Conservation (phyloP, 2,329 filamentous ascomycete genomes). For the Colletotrichum lindemuthianum region DNA sequence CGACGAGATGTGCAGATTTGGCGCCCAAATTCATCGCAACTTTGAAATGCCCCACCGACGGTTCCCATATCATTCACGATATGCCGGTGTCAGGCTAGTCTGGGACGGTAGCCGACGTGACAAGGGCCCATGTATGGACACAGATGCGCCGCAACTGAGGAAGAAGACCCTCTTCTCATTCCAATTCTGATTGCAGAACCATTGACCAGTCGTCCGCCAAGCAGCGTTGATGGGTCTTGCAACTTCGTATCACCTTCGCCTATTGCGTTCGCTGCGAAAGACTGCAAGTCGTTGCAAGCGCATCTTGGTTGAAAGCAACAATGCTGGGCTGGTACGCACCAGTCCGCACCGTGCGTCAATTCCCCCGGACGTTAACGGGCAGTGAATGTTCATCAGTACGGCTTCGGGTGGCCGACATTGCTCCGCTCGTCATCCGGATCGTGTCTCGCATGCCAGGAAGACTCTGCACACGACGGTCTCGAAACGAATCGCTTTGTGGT, state of each 20-base stretch:
- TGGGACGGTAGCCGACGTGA: conserved; percentile 25
- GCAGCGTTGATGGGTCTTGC: conserved; percentile 21
- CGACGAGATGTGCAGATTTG: conserved; percentile 7
- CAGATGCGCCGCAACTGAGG: conserved; percentile 23
- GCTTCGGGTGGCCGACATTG: conserved; percentile 3
- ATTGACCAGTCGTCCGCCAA: conserved; percentile 27
- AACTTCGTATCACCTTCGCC: conserved; percentile 23
- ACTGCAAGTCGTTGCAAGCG: too few relatives aligned
- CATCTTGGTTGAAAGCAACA: not conserved
- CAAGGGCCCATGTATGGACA: conserved; percentile 26
- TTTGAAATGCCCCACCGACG: conserved; percentile 15
- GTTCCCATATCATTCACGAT: conserved; percentile 20
- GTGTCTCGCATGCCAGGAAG: conserved; percentile 20
- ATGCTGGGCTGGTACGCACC: not conserved
- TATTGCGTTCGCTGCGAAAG: not conserved
- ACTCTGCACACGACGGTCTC: conserved; percentile 14
- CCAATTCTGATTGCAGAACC: conserved; percentile 16
- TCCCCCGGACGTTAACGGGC: not conserved
- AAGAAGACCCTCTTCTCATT: conserved; percentile 22
- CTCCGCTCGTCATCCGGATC: conserved; percentile 27
- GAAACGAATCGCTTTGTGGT: conserved; percentile 25
- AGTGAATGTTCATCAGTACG: conserved; percentile 16
- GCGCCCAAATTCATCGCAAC: conserved; percentile 28
- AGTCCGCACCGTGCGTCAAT: conserved; percentile 10
- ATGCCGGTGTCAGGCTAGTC: conserved; percentile 30